phyloP scores from a whole-genome alignment of 495 filamentous ascomycete species.

The Darksidea phi region DNA sequence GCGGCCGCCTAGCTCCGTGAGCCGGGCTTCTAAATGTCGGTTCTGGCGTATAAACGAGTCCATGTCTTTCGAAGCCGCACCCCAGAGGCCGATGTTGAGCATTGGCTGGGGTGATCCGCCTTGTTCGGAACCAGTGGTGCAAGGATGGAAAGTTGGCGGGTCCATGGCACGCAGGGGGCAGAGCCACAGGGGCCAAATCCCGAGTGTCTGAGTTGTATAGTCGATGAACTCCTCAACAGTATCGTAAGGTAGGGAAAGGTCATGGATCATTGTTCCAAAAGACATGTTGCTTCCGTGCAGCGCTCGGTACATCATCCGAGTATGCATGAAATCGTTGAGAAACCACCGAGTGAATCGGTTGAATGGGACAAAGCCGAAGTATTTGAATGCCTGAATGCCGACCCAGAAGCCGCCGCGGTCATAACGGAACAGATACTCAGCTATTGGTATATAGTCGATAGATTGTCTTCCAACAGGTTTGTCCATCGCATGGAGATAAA shows the following conservation, averaged over 20 bases:
- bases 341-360: slow-evolving; percentile 54
- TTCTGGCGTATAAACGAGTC: slow-evolving; percentile 58
- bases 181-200: slow-evolving; percentile 60
- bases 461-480: too few species aligned
- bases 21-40: slow-evolving; percentile 61
- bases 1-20: slow-evolving; percentile 66
- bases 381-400: slow-evolving; percentile 53
- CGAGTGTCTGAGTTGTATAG: slow-evolving; percentile 47
- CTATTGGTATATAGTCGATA: slow-evolving; percentile 54
- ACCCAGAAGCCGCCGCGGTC: slow-evolving; percentile 64
- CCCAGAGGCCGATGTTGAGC: slow-evolving; percentile 62
- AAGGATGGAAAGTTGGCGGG: slow-evolving; percentile 40
- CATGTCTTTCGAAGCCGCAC: slow-evolving; percentile 42
- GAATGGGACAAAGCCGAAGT: slow-evolving; percentile 58
- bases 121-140: slow-evolving; percentile 12
- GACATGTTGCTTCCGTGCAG: slow-evolving; percentile 54
- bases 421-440: slow-evolving; percentile 63
- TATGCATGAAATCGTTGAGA: slow-evolving; percentile 64
- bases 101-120: slow-evolving; percentile 45
- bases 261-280: slow-evolving; percentile 54
- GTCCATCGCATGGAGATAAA: slow-evolving; percentile 53
- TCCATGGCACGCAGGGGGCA: slow-evolving; percentile 52
- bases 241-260: slow-evolving; percentile 55
- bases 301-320: slow-evolving; percentile 61
- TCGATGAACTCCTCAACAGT: slow-evolving; percentile 52